Base-by-base conservation (phyloP, 2,329 filamentous ascomycete species). In the Diplodia seriata region DNA sequence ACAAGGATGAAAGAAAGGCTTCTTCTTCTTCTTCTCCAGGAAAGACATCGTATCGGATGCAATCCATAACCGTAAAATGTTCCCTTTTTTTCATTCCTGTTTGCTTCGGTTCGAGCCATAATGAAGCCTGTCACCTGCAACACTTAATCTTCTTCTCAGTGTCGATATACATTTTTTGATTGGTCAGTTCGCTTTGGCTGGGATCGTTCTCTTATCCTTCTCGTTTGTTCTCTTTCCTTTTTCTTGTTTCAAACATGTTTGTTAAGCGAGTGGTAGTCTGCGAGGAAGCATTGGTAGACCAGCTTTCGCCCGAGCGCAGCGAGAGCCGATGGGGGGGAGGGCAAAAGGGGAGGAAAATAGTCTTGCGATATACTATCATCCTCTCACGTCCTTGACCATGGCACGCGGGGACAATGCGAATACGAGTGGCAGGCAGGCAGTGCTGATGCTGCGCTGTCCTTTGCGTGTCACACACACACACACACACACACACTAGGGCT, bases 1-100 rank as follows among this genome's bases (percentile, higher is more conserved):
- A 11, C 43, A 20, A n/a, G 43, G 29, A 49, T 47, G 51, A 51
- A 38, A 63, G 59, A 63, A 47, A 47, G 43, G n/a, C 43, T 47
- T 20, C n/a, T 47, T 47, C 43, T 47, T 20, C n/a, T 47, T 47
- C 20, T 47, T 20, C 15, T 18, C 40, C 40, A 9, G n/a, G 43
- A 20, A 47, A 47, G n/a, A 47, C 43, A 47, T 47, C n/a, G 43
- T 38, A n/a, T 47, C 18, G 8, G 43, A 47, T 47, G 43, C 11
- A 47, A 20, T 47, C 8, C 43, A n/a, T n/a, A 47, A 20, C 43
- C 43, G 18, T 47, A 47, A 20, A 4, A 47, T 20, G 43, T 47
- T 47, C 18, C 18, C 43, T 20, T 20, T 47, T 47, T 47, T 20
- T 47, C n/a, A 8, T 47, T 47, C n/a, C 43, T 47, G 18, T 11